These are phyloP conservation scores for Zymoseptoria pseudotritici DNA, from an alignment of 2,329 filamentous ascomycete genomes.

Conservation along the genomic window DNA sequence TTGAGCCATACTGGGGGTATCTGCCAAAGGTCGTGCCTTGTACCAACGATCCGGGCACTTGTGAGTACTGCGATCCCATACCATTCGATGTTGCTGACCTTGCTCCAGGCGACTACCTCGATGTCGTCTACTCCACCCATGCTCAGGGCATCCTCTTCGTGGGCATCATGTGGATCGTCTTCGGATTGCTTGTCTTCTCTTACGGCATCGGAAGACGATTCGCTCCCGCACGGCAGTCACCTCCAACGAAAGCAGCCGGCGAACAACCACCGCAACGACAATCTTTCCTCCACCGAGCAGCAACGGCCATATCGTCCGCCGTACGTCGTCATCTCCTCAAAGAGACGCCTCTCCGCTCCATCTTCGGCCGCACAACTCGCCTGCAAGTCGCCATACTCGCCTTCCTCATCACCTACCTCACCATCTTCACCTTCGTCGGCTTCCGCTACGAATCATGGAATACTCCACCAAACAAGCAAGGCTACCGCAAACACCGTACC, in stretches of 20 bases:
- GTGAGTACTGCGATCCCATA: slow-evolving; percentile 36
- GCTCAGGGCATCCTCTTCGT: slow-evolving; percentile 48
- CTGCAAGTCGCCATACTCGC: slow-evolving; percentile 58
- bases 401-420: slow-evolving; percentile 53
- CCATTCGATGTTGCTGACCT: not conserved
- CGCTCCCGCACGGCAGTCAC: not conserved
- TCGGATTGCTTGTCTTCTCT: slow-evolving; percentile 31
- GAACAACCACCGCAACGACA: not conserved
- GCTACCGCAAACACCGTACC: slow-evolving; percentile 55
- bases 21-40: slow-evolving; percentile 47
- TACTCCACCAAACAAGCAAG: slow-evolving; percentile 52
- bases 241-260: not conserved
- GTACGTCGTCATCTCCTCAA: slow-evolving; percentile 51
- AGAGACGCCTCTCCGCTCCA: slow-evolving; percentile 42
- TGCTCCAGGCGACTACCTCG: slow-evolving; percentile 28
- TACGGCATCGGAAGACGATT: slow-evolving; percentile 31
- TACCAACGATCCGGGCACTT: slow-evolving; percentile 49
- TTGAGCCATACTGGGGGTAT: slow-evolving; percentile 48
- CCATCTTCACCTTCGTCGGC: slow-evolving; percentile 43
- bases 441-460: slow-evolving; percentile 62
- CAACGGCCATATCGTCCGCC: not conserved
- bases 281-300: not conserved
- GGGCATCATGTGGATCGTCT: slow-evolving; percentile 48
- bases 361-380: slow-evolving; percentile 62
- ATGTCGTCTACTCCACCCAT: slow-evolving; percentile 47